These are phyloP conservation scores for Magnusiomyces sp. DNA, from an alignment of 1,139 yeast genomes.

Conservation along the genomic window DNA sequence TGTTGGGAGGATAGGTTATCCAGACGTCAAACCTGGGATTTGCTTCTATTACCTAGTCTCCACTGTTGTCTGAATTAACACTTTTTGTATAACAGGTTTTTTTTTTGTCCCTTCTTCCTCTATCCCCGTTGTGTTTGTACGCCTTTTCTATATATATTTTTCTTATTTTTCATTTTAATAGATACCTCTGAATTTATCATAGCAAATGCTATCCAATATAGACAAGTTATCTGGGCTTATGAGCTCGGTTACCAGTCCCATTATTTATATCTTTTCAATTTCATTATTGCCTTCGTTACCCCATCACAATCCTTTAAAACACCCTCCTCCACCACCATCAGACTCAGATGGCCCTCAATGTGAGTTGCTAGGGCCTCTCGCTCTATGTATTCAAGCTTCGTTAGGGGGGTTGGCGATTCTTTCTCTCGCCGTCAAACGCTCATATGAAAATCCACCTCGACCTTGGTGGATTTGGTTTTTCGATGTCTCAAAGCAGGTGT, in stretches of 20 bases:
- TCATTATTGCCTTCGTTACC: not conserved
- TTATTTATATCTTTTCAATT: not conserved
- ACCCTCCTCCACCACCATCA: conserved; percentile 3
- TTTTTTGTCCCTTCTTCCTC: too few relatives aligned
- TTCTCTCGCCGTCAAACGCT: conserved; percentile 66
- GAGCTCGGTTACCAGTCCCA: not conserved
- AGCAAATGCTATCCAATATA: too few relatives aligned
- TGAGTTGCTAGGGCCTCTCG: conserved; percentile 38
- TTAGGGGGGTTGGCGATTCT: conserved; percentile 71
- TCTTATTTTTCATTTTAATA: too few relatives aligned
- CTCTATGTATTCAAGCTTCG: conserved; percentile 33
- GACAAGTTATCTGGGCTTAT: too few relatives aligned
- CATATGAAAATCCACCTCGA: conserved; percentile 72
- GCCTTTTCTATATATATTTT: too few relatives aligned
- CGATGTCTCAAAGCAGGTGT: conserved; percentile 82
- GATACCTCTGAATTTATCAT: too few relatives aligned
- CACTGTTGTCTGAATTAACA: too few relatives aligned
- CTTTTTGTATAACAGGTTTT: too few relatives aligned
- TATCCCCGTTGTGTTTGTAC: too few relatives aligned
- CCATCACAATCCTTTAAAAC: not conserved
- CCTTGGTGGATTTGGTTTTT: conserved; percentile 85
- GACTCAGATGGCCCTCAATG: conserved; percentile 22
- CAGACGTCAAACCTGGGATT: too few relatives aligned
- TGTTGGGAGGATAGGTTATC: too few relatives aligned
- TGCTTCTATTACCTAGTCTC: too few relatives aligned